phyloP scores from a whole-genome alignment of 1,139 yeast genomes.

The Casaregolazyma lundiana region DNA sequence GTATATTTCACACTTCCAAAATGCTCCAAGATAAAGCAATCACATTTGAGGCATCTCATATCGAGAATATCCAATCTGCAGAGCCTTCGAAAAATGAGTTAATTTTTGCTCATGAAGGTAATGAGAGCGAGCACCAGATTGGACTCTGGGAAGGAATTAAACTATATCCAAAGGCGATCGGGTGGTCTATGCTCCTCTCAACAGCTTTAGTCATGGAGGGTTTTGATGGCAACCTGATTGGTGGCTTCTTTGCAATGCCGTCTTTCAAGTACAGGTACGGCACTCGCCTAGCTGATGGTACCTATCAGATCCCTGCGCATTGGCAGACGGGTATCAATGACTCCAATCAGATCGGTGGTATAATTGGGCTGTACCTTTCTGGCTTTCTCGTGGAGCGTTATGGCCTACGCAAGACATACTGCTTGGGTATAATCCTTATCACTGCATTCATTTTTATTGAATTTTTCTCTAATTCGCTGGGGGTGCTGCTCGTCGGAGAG shows the following conservation, averaged over 20 bases:
- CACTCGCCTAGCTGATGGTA: conserved; percentile 28
- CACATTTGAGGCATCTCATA: no score
- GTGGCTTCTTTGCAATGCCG: conserved; percentile 40
- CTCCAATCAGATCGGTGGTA: conserved; percentile 35
- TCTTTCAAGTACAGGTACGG: conserved; percentile 40
- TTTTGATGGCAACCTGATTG: conserved; percentile 39
- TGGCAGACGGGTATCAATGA: conserved; percentile 42
- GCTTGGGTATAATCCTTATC: conserved; percentile 32
- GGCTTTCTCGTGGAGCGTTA: conserved; percentile 39
- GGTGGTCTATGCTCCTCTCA: conserved; percentile 43
- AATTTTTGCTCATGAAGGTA: no score
- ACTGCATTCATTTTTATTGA: conserved; percentile 38
- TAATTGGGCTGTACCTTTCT: conserved; percentile 38
- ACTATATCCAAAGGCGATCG: conserved; percentile 39
- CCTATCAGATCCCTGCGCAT: conserved; percentile 37
- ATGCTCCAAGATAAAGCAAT: no score
- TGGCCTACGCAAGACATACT: conserved; percentile 42
- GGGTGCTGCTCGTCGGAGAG: conserved; percentile 39
- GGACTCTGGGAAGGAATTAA: no score
- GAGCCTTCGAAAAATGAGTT: no score
- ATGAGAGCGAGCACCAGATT: no score
- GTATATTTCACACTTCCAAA: no score
- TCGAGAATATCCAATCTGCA: no score
- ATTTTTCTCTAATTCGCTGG: conserved; percentile 38
- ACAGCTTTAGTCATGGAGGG: conserved; percentile 45